Percentiles rank a stretch among this genome's conserved stretches.
Conservation (phyloP, 371 early-diverging fungal genomes). For the Catenaria anguillulae region DNA sequence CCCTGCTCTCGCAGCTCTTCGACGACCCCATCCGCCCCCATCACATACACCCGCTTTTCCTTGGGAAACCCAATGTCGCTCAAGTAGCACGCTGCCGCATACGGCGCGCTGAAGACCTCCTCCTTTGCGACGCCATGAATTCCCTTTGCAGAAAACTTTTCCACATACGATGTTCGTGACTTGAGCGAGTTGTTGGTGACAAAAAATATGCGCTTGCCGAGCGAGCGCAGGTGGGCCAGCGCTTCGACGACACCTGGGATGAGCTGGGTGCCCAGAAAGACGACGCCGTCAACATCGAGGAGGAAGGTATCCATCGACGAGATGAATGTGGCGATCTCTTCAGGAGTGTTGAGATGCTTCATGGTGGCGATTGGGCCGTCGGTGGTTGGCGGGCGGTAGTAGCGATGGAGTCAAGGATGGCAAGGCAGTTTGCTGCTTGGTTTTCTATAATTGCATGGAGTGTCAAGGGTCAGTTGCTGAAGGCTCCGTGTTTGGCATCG, state of each 20-base stretch:
- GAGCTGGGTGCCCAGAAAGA: slow-evolving; percentile 67
- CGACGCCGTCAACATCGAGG: slow-evolving; percentile 93
- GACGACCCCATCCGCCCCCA: slow-evolving; percentile 77
- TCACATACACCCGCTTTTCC: slow-evolving; percentile 76
- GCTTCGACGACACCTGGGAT: slow-evolving; percentile 53
- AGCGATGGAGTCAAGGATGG: no score
- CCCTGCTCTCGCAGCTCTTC: slow-evolving; percentile 70
- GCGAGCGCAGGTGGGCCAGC: slow-evolving; percentile 42
- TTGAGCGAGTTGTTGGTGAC: slow-evolving; percentile 94
- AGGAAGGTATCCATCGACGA: slow-evolving; percentile 75
- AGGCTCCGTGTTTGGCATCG: no score
- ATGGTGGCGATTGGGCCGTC: not conserved
- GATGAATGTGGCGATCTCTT: slow-evolving; percentile 19
- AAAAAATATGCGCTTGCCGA: slow-evolving; percentile 71
- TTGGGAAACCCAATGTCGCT: slow-evolving; percentile 58
- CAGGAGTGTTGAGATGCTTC: not conserved
- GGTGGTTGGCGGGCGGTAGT: no score
- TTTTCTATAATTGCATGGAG: no score
- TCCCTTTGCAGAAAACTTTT: slow-evolving; percentile 64
- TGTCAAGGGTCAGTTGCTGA: no score
- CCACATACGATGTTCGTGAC: slow-evolving; percentile 58
- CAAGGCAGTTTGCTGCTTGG: no score
- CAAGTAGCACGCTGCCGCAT: slow-evolving; percentile 85
- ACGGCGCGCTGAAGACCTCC: slow-evolving; percentile 88
- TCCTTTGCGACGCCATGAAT: slow-evolving; percentile 54